Evolutionary conservation across 2,329 filamentous ascomycete species (phyloP).

Genomic region (Botrytis paeoniae): DNA sequence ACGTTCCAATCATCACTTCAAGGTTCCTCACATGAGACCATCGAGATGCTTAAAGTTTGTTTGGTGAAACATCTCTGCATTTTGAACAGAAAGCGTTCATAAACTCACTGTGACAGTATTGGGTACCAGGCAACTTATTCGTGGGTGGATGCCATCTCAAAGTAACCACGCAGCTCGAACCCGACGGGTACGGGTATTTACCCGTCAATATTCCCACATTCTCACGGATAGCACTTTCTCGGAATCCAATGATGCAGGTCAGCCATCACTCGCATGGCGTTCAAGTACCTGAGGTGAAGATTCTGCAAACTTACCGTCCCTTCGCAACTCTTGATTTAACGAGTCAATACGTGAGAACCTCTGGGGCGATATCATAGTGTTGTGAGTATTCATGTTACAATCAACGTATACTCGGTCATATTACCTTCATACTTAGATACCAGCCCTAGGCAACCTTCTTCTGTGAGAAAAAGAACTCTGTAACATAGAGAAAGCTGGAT

Average conservation of each 20-base stretch:
- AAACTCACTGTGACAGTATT: neutral
- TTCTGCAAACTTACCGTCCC: too few relatives aligned
- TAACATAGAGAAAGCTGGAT: neutral
- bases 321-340: neutral
- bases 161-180: neutral
- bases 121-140: neutral
- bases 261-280: neutral
- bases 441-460: neutral
- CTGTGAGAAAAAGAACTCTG: neutral
- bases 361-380: neutral
- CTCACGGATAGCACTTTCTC: neutral
- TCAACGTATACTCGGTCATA: neutral
- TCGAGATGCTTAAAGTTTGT: neutral
- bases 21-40: neutral
- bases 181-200: neutral
- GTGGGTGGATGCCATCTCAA: neutral
- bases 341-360: neutral
- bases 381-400: neutral
- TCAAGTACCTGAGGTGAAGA: neutral
- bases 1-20: neutral
- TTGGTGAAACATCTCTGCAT: neutral
- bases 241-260: neutral
- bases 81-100: neutral
- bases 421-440: neutral
- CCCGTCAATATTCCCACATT: neutral